Percentiles rank a stretch among this genome's conserved stretches.
Evolutionary conservation across 1,284 basidiomycete genomes (phyloP).

Genomic region (Apiotrichum laibachii): DNA sequence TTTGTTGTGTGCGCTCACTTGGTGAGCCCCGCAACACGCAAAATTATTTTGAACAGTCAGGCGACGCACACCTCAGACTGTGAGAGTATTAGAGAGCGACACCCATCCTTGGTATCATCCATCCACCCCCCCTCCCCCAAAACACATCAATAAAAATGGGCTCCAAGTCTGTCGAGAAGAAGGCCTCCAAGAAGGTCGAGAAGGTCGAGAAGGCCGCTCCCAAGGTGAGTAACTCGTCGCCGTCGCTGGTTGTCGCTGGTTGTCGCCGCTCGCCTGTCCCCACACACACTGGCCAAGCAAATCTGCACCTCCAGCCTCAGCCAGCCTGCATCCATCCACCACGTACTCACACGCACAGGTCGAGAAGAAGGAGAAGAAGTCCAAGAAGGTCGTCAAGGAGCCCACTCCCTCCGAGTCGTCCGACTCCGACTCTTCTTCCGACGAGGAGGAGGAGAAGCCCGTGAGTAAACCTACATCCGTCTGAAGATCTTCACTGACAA

Average conservation of each 20-base stretch:
- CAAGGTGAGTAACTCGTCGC: constrained; percentile 9
- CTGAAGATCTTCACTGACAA: neutral
- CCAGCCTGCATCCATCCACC: neutral
- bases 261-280: neutral
- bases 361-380: constrained; percentile 35
- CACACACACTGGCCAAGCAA: neutral
- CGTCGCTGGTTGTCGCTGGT: neutral
- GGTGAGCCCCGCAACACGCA: neutral
- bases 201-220: constrained; percentile 19
- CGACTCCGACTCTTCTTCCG: constrained; percentile 31
- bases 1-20: too few relatives aligned
- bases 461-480: neutral
- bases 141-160: constrained; percentile 39
- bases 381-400: constrained; percentile 52
- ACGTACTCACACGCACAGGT: constrained; percentile 1
- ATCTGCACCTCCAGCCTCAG: neutral
- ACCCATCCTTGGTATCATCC: neutral
- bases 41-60: neutral
- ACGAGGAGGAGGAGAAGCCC: constrained; percentile 21
- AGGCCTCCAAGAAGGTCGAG: constrained; percentile 24
- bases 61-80: neutral
- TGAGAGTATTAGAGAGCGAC: neutral
- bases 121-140: constrained; percentile 1
- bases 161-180: constrained; percentile 43
- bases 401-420: constrained; percentile 37